Evolutionary conservation across 768 basidiomycete species (phyloP).

Genomic region (Psilocybe sp.): DNA sequence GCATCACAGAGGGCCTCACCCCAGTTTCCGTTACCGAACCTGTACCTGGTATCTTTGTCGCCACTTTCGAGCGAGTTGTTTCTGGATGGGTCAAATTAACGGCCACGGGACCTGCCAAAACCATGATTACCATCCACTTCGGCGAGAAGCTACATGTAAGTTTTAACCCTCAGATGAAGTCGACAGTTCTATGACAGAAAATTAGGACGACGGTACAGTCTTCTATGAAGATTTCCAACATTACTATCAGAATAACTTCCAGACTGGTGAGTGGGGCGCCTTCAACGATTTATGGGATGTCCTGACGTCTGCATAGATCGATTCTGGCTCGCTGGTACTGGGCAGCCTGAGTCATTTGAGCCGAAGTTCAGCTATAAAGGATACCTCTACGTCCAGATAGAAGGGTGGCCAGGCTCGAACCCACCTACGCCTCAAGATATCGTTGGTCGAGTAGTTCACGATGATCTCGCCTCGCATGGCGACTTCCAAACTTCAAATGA

Average conservation of each 20-base stretch:
- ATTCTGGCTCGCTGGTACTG: slow-evolving; percentile 9
- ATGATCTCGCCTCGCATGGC: slow-evolving; percentile 4
- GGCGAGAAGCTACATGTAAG: slow-evolving; percentile 26
- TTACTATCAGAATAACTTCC: slow-evolving; percentile 9
- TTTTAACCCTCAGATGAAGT: not conserved
- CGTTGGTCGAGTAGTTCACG: slow-evolving; percentile 6
- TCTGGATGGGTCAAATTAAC: slow-evolving; percentile 26
- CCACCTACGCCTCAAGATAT: slow-evolving; percentile 4
- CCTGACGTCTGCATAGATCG: not conserved
- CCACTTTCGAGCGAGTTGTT: slow-evolving; percentile 23
- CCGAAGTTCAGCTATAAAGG: slow-evolving; percentile 11
- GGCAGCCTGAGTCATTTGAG: slow-evolving; percentile 7
- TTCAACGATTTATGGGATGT: not conserved
- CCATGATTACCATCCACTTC: slow-evolving; percentile 25
- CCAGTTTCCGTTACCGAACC: slow-evolving; percentile 23
- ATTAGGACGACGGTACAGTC: slow-evolving; percentile 6
- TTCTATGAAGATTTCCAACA: slow-evolving; percentile 7
- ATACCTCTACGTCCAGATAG: slow-evolving; percentile 9
- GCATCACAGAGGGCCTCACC: slow-evolving; percentile 17
- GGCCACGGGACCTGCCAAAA: slow-evolving; percentile 21
- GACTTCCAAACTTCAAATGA: slow-evolving; percentile 6
- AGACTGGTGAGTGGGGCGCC: slow-evolving; percentile 1
- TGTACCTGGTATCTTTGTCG: slow-evolving; percentile 20
- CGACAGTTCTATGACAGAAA: not conserved
- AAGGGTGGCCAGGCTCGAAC: slow-evolving; percentile 5